Percentiles rank a stretch among this genome's conserved stretches.
Evolutionary conservation across 2,329 filamentous ascomycete species (phyloP).

Genomic region (Calonectria montana): DNA sequence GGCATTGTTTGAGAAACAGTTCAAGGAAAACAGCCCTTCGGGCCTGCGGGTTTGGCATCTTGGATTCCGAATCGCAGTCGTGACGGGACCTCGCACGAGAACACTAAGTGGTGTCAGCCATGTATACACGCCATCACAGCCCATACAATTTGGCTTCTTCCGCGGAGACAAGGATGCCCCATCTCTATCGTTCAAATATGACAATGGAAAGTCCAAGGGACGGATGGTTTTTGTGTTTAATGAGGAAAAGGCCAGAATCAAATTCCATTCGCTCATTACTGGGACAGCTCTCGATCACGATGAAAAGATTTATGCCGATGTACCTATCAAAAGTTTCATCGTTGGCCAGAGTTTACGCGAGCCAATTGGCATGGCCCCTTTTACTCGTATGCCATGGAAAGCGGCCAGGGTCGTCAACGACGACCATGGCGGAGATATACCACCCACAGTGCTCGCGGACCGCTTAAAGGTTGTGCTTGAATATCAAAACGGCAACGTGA

Average conservation of each 20-base stretch:
- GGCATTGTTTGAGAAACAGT: constrained; percentile 78
- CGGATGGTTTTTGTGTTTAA: constrained; percentile 83
- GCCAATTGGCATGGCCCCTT: constrained; percentile 60
- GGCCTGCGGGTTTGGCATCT: constrained; percentile 80
- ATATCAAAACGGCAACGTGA: constrained; percentile 80
- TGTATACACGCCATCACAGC: constrained; percentile 70
- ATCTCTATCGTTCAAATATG: constrained; percentile 77
- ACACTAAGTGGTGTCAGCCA: constrained; percentile 83
- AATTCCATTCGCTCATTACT: constrained; percentile 78
- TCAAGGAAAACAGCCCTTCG: constrained; percentile 76
- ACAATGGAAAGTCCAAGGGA: constrained; percentile 73
- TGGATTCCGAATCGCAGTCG: constrained; percentile 81
- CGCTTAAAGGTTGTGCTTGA: constrained; percentile 80
- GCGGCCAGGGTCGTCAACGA: constrained; percentile 79
- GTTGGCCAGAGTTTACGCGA: constrained; percentile 67
- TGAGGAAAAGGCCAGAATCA: constrained; percentile 76
- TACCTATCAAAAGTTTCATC: constrained; percentile 72
- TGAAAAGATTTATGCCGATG: constrained; percentile 78
- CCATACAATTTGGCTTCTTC: constrained; percentile 82
- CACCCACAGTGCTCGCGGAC: constrained; percentile 80
- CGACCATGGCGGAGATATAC: constrained; percentile 68
- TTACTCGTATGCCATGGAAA: constrained; percentile 71
- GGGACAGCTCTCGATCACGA: constrained; percentile 75
- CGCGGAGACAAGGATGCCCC: constrained; percentile 77
- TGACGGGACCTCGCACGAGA: constrained; percentile 82